Conservation (phyloP, 1,284 basidiomycete genomes). For the Rhodotorula glutinis region DNA sequence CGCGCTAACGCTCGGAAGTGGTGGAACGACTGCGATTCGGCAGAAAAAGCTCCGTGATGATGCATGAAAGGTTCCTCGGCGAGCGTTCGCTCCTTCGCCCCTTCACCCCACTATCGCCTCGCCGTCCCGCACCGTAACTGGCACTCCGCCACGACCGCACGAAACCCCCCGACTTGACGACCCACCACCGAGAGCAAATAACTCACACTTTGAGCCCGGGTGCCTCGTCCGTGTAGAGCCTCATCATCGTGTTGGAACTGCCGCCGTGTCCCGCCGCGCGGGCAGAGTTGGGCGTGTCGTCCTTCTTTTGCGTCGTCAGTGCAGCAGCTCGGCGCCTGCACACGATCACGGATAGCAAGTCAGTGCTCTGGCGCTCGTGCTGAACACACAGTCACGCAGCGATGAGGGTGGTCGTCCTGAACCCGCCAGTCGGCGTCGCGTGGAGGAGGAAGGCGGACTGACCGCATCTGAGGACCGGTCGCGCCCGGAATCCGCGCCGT, state of each 20-base stretch:
- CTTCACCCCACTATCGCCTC: too few species aligned
- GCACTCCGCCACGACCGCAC: not conserved
- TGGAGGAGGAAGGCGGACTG: not conserved
- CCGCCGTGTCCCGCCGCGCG: slow-evolving; percentile 94
- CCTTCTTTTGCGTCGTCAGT: slow-evolving; percentile 44
- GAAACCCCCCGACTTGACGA: not conserved
- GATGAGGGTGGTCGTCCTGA: not conserved
- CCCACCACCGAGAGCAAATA: not conserved
- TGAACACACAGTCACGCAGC: not conserved
- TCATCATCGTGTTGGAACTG: slow-evolving; percentile 95
- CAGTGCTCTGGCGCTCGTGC: not conserved
- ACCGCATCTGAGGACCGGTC: slow-evolving; percentile 35
- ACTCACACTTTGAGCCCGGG: slow-evolving; percentile 93
- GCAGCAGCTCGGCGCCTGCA: slow-evolving; percentile 41
- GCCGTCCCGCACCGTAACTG: too few species aligned
- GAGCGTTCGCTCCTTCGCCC: too few species aligned
- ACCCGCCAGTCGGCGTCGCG: not conserved
- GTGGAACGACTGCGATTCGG: too few species aligned
- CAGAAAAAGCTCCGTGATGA: too few species aligned
- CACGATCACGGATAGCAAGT: not conserved
- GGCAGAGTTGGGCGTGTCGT: slow-evolving; percentile 76
- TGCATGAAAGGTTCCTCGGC: too few species aligned
- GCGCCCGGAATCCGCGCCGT: slow-evolving; percentile 27
- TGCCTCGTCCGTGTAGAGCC: slow-evolving; percentile 96
- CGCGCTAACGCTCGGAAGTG: too few species aligned